A percentile compares a stretch with the other conserved stretches of the same genome.
These are phyloP conservation scores for Collybiopsis confluens DNA, from an alignment of 768 basidiomycete species.

Conservation along the genomic window DNA sequence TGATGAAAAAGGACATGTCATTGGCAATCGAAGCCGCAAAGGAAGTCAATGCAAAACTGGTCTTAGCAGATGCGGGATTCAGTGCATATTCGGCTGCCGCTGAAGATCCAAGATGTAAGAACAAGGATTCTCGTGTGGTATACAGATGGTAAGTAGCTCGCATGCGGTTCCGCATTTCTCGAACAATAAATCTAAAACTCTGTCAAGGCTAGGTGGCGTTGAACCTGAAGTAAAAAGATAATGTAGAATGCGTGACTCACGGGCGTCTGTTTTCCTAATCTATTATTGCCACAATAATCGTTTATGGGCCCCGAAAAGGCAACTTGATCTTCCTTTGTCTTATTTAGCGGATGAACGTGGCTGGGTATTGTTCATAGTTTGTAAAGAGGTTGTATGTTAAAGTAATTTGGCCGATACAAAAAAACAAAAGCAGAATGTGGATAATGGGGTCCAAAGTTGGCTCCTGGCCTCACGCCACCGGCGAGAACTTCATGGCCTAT, in stretches of 20 bases:
- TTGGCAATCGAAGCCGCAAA: constrained; percentile 35
- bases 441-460: too few relatives aligned
- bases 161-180: neutral
- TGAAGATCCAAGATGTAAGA: constrained; percentile 33
- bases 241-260: neutral
- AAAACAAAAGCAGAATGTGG: too few relatives aligned
- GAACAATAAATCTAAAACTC: neutral
- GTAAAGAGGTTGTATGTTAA: too few relatives aligned
- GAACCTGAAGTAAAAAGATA: constrained; percentile 18
- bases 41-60: constrained; percentile 32
- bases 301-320: too few relatives aligned
- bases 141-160: constrained; percentile 32
- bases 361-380: too few relatives aligned
- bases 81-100: constrained; percentile 34
- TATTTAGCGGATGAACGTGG: too few relatives aligned
- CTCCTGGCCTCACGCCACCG: too few relatives aligned
- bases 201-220: constrained; percentile 27
- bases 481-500: too few relatives aligned
- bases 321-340: too few relatives aligned
- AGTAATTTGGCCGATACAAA: too few relatives aligned
- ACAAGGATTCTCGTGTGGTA: constrained; percentile 35
- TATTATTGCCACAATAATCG: too few relatives aligned
- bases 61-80: constrained; percentile 34
- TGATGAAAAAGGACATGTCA: constrained; percentile 43
- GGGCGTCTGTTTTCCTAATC: too few relatives aligned